These are phyloP conservation scores for Fraxinus ornus DNA, from an alignment of 305 asterid species.

Conservation along the genomic window DNA sequence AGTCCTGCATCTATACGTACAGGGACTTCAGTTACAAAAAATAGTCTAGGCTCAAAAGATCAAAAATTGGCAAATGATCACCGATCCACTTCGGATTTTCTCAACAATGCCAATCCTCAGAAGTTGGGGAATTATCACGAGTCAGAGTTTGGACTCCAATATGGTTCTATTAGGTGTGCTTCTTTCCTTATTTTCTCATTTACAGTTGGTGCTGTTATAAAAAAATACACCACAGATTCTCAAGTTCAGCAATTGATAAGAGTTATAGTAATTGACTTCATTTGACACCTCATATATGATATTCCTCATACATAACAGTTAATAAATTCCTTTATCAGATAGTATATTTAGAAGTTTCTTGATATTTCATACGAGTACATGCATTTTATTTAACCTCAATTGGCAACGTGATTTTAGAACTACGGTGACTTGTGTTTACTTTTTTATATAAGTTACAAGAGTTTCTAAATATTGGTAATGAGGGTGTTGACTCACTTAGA, in stretches of 20 bases:
- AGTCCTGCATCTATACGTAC: slow-evolving; percentile 48
- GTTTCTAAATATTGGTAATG: neutral
- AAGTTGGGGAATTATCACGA: slow-evolving; percentile 53
- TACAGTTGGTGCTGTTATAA: slow-evolving; percentile 1
- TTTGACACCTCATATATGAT: neutral
- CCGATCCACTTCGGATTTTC: slow-evolving; percentile 63
- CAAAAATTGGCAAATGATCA: slow-evolving; percentile 55
- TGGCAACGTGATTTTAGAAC: slow-evolving; percentile 6
- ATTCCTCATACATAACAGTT: neutral
- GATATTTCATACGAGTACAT: neutral
- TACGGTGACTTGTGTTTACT: neutral
- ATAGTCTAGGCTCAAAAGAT: slow-evolving; percentile 54
- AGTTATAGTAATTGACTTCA: neutral
- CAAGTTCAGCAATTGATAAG: slow-evolving; percentile 5
- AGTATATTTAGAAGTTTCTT: slow-evolving; percentile 12
- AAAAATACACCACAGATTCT: neutral
- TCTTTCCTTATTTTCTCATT: slow-evolving; percentile 5
- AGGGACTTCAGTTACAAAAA: slow-evolving; percentile 44
- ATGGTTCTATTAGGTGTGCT: slow-evolving; percentile 70
- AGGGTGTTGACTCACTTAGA: neutral
- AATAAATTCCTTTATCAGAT: neutral
- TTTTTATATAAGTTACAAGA: neutral
- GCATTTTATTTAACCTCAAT: neutral
- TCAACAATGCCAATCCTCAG: slow-evolving; percentile 44
- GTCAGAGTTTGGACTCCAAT: slow-evolving; percentile 56